phyloP scores from a whole-genome alignment of 129 eudicot species.

The Pseudognaphalium luteoalbum region DNA sequence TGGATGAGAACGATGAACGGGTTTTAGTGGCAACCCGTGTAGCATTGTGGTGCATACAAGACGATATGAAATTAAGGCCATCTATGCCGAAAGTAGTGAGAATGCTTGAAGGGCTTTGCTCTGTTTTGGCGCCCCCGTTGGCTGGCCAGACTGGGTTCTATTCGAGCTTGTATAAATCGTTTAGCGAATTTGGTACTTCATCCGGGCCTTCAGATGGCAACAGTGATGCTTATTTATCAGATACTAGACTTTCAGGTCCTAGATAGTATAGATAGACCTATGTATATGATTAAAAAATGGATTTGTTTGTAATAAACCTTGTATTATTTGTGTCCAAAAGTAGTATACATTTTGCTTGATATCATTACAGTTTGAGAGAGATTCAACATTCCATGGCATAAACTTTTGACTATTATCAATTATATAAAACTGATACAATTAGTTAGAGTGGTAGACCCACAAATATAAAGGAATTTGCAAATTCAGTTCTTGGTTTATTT shows the following conservation, averaged over 20 bases:
- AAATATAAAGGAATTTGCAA: too few species aligned
- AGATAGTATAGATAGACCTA: constrained; percentile 36
- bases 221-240: constrained; percentile 68
- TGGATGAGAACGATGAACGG: constrained; percentile 57
- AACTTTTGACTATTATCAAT: too few species aligned
- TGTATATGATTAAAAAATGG: constrained; percentile 6
- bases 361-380: too few species aligned
- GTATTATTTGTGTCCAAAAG: constrained; percentile 1
- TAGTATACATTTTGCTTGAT: constrained; percentile 1
- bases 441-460: too few species aligned
- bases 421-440: too few species aligned
- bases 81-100: constrained; percentile 58
- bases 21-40: constrained; percentile 59
- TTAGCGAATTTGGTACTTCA: constrained; percentile 62
- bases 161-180: constrained; percentile 55
- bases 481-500: too few species aligned
- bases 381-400: too few species aligned
- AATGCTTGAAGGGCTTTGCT: constrained; percentile 79
- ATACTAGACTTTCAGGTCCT: constrained; percentile 82
- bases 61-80: constrained; percentile 68
- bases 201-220: constrained; percentile 61
- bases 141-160: constrained; percentile 50
- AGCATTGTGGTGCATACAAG: constrained; percentile 95
- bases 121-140: constrained; percentile 72
- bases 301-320: not conserved